These are phyloP conservation scores for Globisporangium parvum DNA, from an alignment of 352 stramenopile genomes.

Conservation along the genomic window DNA sequence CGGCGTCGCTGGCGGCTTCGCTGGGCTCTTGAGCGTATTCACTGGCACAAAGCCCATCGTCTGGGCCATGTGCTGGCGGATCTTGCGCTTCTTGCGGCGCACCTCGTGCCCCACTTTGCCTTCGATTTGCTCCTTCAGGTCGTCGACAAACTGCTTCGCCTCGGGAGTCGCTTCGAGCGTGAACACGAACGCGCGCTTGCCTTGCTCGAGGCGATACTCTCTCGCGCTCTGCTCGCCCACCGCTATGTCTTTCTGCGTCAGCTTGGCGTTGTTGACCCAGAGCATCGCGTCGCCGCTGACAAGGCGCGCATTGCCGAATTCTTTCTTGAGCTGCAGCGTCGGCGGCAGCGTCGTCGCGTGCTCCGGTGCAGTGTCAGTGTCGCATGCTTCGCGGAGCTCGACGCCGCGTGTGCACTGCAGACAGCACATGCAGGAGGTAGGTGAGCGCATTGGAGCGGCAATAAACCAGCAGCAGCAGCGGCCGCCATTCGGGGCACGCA, in stretches of 20 bases:
- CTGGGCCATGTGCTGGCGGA: slow-evolving; percentile 60
- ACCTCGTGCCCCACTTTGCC: slow-evolving; percentile 42
- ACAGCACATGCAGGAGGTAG: too few species aligned
- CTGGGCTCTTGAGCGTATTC: slow-evolving; percentile 62
- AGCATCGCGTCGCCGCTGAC: slow-evolving; percentile 67
- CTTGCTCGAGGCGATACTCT: slow-evolving; percentile 48
- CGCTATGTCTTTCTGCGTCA: slow-evolving; percentile 42
- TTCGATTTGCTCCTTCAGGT: slow-evolving; percentile 65
- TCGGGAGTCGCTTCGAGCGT: slow-evolving; percentile 27
- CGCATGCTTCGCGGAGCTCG: slow-evolving; percentile 40
- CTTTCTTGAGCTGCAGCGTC: slow-evolving; percentile 61
- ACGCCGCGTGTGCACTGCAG: slow-evolving; percentile 50
- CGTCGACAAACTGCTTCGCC: slow-evolving; percentile 50
- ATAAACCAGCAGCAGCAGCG: background rate
- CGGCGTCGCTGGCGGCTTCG: slow-evolving; percentile 30
- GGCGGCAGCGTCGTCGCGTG: slow-evolving; percentile 28
- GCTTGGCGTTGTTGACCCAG: slow-evolving; percentile 48
- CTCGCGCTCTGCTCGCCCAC: slow-evolving; percentile 13
- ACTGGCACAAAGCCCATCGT: slow-evolving; percentile 61
- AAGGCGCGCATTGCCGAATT: slow-evolving; percentile 73
- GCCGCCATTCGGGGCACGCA: background rate
- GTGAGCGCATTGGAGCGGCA: background rate
- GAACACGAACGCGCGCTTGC: slow-evolving; percentile 67
- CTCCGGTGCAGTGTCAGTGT: slow-evolving; percentile 31
- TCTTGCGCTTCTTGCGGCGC: slow-evolving; percentile 75